Percentiles rank a stretch among this genome's conserved stretches.
These are phyloP conservation scores for Luzula sylvatica DNA, from an alignment of 176 grass and related monocot genomes.

Conservation along the genomic window DNA sequence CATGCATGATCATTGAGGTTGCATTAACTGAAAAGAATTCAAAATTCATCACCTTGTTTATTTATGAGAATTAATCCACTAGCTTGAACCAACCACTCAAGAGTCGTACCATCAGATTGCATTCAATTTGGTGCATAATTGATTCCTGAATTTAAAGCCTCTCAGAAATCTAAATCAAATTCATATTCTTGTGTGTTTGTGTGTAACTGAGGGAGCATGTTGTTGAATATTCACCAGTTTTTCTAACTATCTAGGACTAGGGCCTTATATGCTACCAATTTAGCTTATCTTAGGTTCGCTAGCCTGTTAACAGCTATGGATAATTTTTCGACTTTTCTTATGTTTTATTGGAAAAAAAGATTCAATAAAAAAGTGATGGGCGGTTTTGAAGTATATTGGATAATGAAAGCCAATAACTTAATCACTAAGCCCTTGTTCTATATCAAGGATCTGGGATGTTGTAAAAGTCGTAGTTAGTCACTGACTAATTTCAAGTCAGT, in stretches of 20 bases:
- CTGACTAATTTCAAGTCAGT: too few species aligned
- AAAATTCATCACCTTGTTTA: constrained; percentile 10
- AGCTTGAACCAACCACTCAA: constrained; percentile 15
- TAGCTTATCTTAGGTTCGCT: too few species aligned
- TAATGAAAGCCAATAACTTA: too few species aligned
- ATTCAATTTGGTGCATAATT: constrained; percentile 20
- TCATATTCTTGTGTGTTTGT: not conserved
- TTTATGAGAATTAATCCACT: constrained; percentile 17
- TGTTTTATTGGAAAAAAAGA: not conserved
- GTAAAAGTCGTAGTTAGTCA: too few species aligned
- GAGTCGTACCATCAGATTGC: constrained; percentile 14
- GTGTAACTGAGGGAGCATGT: constrained; percentile 11
- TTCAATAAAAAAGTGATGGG: too few species aligned
- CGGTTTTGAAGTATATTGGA: too few species aligned
- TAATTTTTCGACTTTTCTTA: not conserved
- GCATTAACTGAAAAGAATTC: constrained; percentile 13
- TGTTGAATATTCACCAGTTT: constrained; percentile 16
- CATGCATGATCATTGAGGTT: too few species aligned
- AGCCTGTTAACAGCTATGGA: not conserved
- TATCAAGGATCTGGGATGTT: too few species aligned
- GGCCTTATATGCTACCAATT: too few species aligned
- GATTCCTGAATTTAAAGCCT: not conserved
- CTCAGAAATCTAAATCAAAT: not conserved
- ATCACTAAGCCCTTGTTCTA: too few species aligned
- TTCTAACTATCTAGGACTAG: too few species aligned